Evolutionary conservation across 805 yeast genomes (phyloP), one percentile per base, ranked within the genome.

Genomic region (Hanseniaspora valbyensis): DNA sequence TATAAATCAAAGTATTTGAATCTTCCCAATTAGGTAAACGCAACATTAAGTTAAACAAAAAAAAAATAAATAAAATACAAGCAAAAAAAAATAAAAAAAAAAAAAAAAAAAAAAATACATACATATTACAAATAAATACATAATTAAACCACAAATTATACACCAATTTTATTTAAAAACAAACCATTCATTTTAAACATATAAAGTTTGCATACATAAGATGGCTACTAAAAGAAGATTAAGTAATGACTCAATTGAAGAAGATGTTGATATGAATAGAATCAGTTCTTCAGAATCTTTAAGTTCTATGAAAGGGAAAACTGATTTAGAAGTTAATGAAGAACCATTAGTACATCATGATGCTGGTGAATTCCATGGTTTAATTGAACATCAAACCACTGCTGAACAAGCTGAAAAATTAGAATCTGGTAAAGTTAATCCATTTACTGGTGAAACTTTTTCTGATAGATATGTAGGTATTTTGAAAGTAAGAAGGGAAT

Each of bases 401-500:
- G 78, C 85, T 9, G 67, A 66, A 42, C 77, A 77, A 54, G 89
- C 90, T 2, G 69, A 69, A 43, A 60, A 57, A 18, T 66, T 84
- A 45, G 90, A 83, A 63, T 61, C 68, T 54, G 83, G 79, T 0
- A 65, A 69, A 0, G 56, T 56, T 25, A 92, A 90, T 61, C 92
- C 95, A 5, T 90, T 92, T 69, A 85, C 88, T 1, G 95, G 92
- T 12, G 57, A 66, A 10, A 56, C 62, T 18, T 80, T 83, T 58
- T 64, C 83, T 6, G 68, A 77, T 49, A 77, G 79, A 59, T 92
- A 92, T 66, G 75, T 79, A 57, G 84, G 78, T 54, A 92, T 92
- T 54, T 71, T 92, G 54, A 78, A 77, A 58, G 75, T 73, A 24
- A 78, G 98, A 67, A 76, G 95, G 57, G 83, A 85, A 54, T 73